Base-by-base conservation (phyloP, 495 filamentous ascomycete species). In the Trichoderma asperelloides region DNA sequence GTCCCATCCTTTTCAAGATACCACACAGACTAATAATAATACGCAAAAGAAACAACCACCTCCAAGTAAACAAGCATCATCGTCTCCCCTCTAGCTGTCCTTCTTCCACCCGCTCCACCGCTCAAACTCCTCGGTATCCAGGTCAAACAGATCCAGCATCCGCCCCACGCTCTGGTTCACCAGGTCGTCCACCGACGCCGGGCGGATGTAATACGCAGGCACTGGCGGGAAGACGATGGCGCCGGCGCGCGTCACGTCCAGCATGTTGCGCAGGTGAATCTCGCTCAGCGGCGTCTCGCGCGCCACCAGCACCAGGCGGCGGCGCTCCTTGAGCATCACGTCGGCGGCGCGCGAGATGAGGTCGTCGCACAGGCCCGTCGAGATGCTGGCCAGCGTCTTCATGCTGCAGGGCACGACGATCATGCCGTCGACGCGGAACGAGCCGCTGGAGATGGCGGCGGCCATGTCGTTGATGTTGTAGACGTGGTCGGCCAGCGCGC, bases 211-310 rank as follows among this genome's bases (percentile, higher is more conserved):
- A 63, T 75, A 78, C 4, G 80, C 78, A n/a, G 77, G 78, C 25
- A 80, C 73, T 7, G 78, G 77, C 3, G 80, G 79, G 40, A 79
- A 81, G 21, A 83, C 77, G 12, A 81, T 67, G 0, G 76, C 79
- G 0, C 79, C 80, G 3, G 68, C 69, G 2, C 69, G 70, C 21
- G 76, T 74, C 9, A 81, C 72, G 5, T 69, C 68, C 62, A 81
- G 51, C 80, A 83, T 82, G 66, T 81, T 83, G 8, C 74, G 72
- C 40, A 82, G 67, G 69, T 83, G 80, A 66, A 82, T 82, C 40
- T 75, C 74, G 60, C 78, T 81, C 60, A 83, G 33, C 2, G 81
- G 80, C 0, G 80, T 81, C 67, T 83, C 81, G 18, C 81, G 45
- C 9, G 75, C 73, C 12, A 77, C 80, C 7, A 82, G 70, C 0